Conservation (phyloP, 129 eudicot species). For the Mikania micrantha region DNA sequence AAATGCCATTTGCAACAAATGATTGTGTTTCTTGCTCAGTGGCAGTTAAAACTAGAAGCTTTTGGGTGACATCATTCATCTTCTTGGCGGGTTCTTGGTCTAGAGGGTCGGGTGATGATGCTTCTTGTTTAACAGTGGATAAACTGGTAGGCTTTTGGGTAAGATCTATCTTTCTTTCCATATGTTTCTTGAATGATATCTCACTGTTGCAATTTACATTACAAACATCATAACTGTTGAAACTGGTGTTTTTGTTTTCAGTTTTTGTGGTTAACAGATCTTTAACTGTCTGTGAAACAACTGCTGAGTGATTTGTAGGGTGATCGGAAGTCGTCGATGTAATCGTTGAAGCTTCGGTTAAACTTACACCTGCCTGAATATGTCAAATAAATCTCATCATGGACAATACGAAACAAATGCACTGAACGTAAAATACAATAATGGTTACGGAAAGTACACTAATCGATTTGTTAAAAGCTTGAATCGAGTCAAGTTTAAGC, state of each 20-base stretch:
- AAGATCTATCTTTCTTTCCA: conserved; percentile 12
- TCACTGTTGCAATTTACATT: neutral
- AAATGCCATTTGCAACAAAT: neutral
- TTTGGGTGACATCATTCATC: neutral
- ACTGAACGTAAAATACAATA: neutral
- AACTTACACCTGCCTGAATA: conserved; percentile 25
- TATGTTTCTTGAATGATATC: neutral
- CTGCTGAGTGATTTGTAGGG: neutral
- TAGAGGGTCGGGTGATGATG: neutral
- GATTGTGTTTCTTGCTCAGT: neutral
- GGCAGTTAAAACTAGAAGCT: neutral
- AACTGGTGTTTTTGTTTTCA: neutral
- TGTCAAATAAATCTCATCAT: neutral
- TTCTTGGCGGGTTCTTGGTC: conserved; percentile 2
- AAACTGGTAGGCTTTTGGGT: neutral
- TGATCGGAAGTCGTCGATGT: neutral
- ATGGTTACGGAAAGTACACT: neutral
- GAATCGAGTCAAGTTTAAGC: neutral
- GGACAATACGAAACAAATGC: neutral
- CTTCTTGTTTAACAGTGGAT: neutral
- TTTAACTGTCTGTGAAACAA: neutral
- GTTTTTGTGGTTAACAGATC: neutral
- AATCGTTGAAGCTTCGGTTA: conserved; percentile 11
- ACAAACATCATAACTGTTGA: neutral
- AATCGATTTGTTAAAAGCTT: neutral